phyloP scores from a whole-genome alignment of 805 yeast genomes.

The Candida cerambycidarum region DNA sequence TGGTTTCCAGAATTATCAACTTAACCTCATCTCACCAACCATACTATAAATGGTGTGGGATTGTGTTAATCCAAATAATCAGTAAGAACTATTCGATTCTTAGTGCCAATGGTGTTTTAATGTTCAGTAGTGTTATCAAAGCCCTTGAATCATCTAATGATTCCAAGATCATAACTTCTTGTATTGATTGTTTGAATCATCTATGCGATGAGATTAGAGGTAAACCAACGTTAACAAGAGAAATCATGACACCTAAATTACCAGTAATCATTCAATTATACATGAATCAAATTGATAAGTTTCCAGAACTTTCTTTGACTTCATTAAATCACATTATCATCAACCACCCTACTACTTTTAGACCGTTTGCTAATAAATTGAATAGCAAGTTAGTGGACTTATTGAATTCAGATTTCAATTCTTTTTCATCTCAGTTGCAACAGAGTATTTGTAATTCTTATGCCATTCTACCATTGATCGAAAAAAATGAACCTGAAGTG shows the following conservation, averaged over 20 bases:
- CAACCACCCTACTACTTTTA: conserved; percentile 73
- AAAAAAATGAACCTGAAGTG: conserved; percentile 48
- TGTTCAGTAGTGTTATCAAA: conserved; percentile 42
- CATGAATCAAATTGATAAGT: conserved; percentile 38
- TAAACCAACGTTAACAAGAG: conserved; percentile 82
- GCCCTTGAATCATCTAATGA: conserved; percentile 38
- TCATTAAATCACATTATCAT: conserved; percentile 42
- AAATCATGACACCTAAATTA: conserved; percentile 76
- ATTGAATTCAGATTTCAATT: conserved; percentile 34
- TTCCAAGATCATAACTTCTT: conserved; percentile 31
- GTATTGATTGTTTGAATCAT: conserved; percentile 40
- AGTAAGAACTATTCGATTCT: conserved; percentile 35
- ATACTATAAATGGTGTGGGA: conserved; percentile 59
- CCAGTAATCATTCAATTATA: conserved; percentile 57
- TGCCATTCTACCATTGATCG: conserved; percentile 58
- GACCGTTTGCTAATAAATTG: conserved; percentile 71
- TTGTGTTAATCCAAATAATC: conserved; percentile 50
- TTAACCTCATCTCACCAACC: conserved; percentile 30
- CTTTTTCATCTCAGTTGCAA: conserved; percentile 31
- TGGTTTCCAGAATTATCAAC: conserved; percentile 41
- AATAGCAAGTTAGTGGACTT: conserved; percentile 44
- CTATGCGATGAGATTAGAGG: conserved; percentile 59
- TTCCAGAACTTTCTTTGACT: conserved; percentile 33
- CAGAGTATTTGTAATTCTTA: conserved; percentile 45
- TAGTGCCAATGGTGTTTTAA: conserved; percentile 40